Evolutionary conservation across 2,329 filamentous ascomycete genomes (phyloP), one percentile per base, ranked within the genome.

Genomic region (Hypoxylon rubiginosum): DNA sequence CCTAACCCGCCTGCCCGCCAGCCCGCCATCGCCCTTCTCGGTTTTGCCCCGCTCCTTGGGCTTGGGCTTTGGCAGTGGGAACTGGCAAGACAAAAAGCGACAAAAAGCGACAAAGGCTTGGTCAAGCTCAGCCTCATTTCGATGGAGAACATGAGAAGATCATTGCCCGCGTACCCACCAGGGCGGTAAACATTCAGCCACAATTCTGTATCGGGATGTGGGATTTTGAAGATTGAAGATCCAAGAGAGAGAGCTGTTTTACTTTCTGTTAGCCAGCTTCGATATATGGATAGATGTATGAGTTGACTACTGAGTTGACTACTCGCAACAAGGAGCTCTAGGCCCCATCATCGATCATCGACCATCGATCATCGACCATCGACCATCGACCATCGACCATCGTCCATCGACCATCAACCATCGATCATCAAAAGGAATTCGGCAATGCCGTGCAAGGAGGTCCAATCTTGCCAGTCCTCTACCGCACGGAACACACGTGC

Each of bases 71-170:
- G 36, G 36, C n/a, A n/a, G n/a, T n/a, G n/a, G n/a, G n/a, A n/a
- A n/a, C n/a, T n/a, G n/a, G n/a, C n/a, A n/a, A n/a, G n/a, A n/a
- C n/a, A n/a, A n/a, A n/a, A n/a, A n/a, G n/a, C n/a, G 32, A 13
- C 32, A 34, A 10, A 58, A 21, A 24, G 30, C 26, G 26, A 19
- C 49, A 60, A 58, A 55, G 66, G 62, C 66, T 68, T 59, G 52
- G 62, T 39, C 49, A 58, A 55, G n/a, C 66, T 68, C 58, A 68
- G 66, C 66, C 66, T 63, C 66, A 62, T n/a, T 46, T 53, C 19
- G 21, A 50, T 34, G 19, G 49, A 34, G 49, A 43, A n/a, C n/a
- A n/a, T n/a, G n/a, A n/a, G n/a, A n/a, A n/a, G n/a, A n/a, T n/a
- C 1, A 7, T 15, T 48, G 28, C 17, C 43, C 9, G 43, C 43